Evolutionary conservation across 2,329 filamentous ascomycete genomes (phyloP), one percentile per base, ranked within the genome.

Genomic region (Fusarium equiseti): DNA sequence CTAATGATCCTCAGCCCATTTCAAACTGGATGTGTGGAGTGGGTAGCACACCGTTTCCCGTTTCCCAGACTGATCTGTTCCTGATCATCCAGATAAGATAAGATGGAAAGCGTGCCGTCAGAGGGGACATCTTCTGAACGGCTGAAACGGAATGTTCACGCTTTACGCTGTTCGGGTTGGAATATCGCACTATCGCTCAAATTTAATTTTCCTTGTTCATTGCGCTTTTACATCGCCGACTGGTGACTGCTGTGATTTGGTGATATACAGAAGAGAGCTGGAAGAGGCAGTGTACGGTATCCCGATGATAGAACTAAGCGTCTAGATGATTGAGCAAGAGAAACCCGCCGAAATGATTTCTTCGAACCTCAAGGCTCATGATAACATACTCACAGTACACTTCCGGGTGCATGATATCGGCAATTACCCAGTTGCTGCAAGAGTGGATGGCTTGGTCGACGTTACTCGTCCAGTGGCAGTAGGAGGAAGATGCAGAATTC

Each of bases 381-480:
- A 29, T 12, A 12, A 12, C 6, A 13, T 31, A 31, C 29, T 6
- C 29, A 12, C 2, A 13, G 29, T 31, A 31, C 2, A 31, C 3
- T 3, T 2, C 6, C 7, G 5, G 7, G 11, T 31, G 13, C 29
- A 31, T 31, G 2, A 2, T 12, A 13, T 31, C 1, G 29, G 11
- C 11, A 31, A 13, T 7, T 31, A 6, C 29, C 13, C 29, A 15
- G 13, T 31, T 31, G 12, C 29, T 15, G 29, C 29, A 13, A 3
- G 1, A 31, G 29, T 31, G 29, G 11, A 2, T 13, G 29, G 12
- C 7, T 5, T 12, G 12, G 32, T 18, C 32, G 16, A 38, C 5
- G 0, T 10, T 7, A n/a, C 35, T 38, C 10, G 10, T 38, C 6
- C 10, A n/a, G 10, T 5, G 10, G 3, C 4, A 11, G 2, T n/a